Evolutionary conservation across 169 alveolate species (phyloP).

Genomic region (Amoebophrya sp.): DNA sequence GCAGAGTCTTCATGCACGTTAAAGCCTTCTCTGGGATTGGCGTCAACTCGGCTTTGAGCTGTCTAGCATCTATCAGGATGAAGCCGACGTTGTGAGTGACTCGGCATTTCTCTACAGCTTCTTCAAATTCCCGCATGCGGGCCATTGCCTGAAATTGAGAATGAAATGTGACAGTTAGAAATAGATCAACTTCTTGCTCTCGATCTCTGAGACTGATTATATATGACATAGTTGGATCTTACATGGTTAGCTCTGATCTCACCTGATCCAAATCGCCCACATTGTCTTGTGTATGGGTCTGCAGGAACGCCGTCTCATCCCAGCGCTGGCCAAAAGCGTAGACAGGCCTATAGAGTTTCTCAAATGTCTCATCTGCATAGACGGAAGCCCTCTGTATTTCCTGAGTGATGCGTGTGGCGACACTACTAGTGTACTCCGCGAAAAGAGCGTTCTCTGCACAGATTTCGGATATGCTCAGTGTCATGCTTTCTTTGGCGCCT

Average conservation of each 20-base stretch:
- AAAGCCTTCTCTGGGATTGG: conserved; percentile 45
- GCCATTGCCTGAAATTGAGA: too few relatives aligned
- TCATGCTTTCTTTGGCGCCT: not conserved
- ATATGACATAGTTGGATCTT: too few relatives aligned
- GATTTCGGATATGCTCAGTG: not conserved
- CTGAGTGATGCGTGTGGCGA: not conserved
- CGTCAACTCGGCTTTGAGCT: conserved; percentile 36
- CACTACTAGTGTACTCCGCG: not conserved
- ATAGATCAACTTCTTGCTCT: too few relatives aligned
- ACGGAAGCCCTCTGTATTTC: not conserved
- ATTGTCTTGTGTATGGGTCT: not conserved
- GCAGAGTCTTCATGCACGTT: not conserved
- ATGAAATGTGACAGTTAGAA: too few relatives aligned
- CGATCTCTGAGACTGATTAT: too few relatives aligned
- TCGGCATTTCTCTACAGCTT: not conserved
- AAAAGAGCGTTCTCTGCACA: not conserved
- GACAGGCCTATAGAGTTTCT: not conserved
- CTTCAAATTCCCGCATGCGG: not conserved
- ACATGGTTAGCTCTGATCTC: too few relatives aligned
- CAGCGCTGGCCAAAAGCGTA: not conserved
- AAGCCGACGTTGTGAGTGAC: not conserved
- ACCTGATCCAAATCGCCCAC: not conserved
- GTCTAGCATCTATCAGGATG: conserved; percentile 31
- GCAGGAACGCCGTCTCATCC: not conserved
- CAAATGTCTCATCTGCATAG: not conserved